Conservation (phyloP, 2,329 filamentous ascomycete genomes). For the Aspergillus proliferans region DNA sequence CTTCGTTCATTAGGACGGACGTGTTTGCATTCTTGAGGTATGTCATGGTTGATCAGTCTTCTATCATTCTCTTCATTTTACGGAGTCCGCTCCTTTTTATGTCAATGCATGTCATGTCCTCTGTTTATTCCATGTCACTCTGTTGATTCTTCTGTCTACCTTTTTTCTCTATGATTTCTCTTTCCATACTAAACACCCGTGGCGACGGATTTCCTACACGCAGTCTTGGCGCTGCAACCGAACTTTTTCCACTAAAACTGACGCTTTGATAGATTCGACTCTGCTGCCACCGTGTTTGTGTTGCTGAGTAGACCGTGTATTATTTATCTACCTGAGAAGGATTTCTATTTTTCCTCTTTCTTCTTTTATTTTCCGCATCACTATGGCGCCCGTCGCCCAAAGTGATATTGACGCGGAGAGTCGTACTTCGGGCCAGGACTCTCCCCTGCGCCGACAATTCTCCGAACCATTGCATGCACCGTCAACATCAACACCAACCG, state of each 20-base stretch:
- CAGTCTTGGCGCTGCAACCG: slow-evolving; percentile 10
- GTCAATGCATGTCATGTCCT: not conserved
- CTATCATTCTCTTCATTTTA: not conserved
- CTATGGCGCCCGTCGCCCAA: slow-evolving; percentile 30
- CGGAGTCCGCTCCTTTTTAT: not conserved
- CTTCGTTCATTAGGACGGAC: not conserved
- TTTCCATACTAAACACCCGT: not conserved
- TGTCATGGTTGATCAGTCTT: not conserved
- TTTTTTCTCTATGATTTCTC: too few species aligned
- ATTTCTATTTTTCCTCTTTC: not conserved
- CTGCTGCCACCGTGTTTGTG: not conserved
- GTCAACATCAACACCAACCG: slow-evolving; percentile 30
- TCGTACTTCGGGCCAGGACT: slow-evolving; percentile 32
- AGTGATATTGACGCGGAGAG: slow-evolving; percentile 30
- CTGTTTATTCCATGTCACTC: not conserved
- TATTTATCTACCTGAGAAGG: too few species aligned
- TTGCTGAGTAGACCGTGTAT: too few species aligned
- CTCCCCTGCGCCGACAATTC: slow-evolving; percentile 32
- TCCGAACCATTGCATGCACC: slow-evolving; percentile 31
- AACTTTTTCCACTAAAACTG: slow-evolving; percentile 6
- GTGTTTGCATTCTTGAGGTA: not conserved
- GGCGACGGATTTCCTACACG: not conserved
- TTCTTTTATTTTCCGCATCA: slow-evolving; percentile 1
- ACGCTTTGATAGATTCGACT: slow-evolving; percentile 3
- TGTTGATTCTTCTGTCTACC: not conserved